Conservation (phyloP, 2,329 filamentous ascomycete genomes). For the Amesomyces nigricolor region DNA sequence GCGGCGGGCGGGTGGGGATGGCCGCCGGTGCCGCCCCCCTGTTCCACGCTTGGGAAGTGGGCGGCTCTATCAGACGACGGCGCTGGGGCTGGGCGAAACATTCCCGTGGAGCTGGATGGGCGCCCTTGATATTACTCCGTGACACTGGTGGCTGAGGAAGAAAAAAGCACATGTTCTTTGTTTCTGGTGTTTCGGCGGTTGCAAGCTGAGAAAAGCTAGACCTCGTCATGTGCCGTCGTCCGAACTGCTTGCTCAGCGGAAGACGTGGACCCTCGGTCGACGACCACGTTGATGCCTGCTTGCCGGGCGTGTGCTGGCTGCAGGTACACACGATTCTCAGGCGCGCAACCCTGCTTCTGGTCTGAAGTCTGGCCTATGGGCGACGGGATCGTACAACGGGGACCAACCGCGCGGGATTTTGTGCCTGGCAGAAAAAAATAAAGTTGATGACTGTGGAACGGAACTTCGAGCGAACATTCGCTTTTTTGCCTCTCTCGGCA, state of each 20-base stretch:
- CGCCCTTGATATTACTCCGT: neutral
- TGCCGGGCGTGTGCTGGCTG: neutral
- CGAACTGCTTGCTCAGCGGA: neutral
- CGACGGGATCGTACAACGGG: neutral
- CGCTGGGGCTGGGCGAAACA: too few species aligned
- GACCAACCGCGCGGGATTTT: slow-evolving; percentile 8
- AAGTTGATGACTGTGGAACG: neutral
- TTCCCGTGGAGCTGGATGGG: too few species aligned
- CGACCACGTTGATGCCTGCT: slow-evolving; percentile 12
- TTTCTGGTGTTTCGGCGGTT: neutral
- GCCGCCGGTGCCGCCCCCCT: neutral
- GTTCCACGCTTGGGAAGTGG: neutral
- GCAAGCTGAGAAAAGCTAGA: neutral
- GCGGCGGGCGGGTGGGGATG: neutral
- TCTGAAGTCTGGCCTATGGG: slow-evolving; percentile 3
- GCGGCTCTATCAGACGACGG: slow-evolving; percentile 3
- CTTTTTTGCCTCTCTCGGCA: neutral
- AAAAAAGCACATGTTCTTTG: neutral
- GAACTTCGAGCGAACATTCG: neutral
- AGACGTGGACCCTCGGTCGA: slow-evolving; percentile 3
- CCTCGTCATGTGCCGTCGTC: slow-evolving; percentile 1
- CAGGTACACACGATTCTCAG: slow-evolving; percentile 14
- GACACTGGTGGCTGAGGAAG: too few species aligned
- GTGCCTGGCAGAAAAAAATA: neutral
- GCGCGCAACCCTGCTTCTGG: slow-evolving; percentile 6